These are phyloP conservation scores for Colletotrichum sp. DNA, from an alignment of 2,329 filamentous ascomycete genomes.

Conservation along the genomic window DNA sequence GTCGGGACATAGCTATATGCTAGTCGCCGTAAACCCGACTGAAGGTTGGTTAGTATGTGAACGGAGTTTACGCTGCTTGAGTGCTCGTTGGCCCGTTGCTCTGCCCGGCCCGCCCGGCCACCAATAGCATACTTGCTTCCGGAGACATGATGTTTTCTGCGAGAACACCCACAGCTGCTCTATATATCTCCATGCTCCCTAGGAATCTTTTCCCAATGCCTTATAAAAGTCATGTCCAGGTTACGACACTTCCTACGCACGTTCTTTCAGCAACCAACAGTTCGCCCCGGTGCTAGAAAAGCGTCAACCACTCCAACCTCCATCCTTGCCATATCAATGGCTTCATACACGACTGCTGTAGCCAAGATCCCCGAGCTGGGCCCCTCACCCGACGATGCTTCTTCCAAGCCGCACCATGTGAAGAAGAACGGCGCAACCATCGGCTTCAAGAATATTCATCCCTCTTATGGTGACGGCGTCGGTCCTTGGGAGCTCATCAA, in stretches of 20 bases:
- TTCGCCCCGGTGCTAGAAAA: constrained; percentile 2
- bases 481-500: constrained; percentile 27
- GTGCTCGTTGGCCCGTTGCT: not conserved
- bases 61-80: not conserved
- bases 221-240: constrained; percentile 1
- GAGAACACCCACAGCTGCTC: not conserved
- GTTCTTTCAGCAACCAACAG: constrained; percentile 2
- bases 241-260: constrained; percentile 6
- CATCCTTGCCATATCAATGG: constrained; percentile 21
- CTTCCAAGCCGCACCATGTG: constrained; percentile 54
- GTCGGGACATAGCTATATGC: not conserved
- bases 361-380: constrained; percentile 37
- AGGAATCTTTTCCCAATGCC: not conserved
- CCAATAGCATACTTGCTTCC: not conserved
- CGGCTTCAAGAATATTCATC: constrained; percentile 57
- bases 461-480: constrained; percentile 41
- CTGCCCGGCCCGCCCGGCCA: not conserved
- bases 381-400: constrained; percentile 45
- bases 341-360: constrained; percentile 31
- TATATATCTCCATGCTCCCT: not conserved
- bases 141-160: not conserved
- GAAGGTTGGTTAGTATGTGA: not conserved
- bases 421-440: constrained; percentile 42
- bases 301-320: constrained; percentile 10
- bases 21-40: not conserved